phyloP scores from a whole-genome alignment of 495 filamentous ascomycete genomes.

The Saxophila tyrrhenica region DNA sequence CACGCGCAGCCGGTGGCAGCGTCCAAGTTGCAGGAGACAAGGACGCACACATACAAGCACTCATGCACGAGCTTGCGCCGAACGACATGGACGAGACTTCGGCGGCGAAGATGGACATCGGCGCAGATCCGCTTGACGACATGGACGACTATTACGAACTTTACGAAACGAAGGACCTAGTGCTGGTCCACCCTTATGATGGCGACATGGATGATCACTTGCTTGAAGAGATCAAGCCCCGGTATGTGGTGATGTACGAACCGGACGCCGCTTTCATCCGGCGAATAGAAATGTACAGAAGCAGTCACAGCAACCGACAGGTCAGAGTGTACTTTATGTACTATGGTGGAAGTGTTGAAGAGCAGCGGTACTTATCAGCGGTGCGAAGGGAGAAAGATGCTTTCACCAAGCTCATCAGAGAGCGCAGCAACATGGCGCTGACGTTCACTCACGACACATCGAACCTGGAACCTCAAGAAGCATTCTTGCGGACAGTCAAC shows the following conservation, averaged over 20 bases:
- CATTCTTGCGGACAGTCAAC: constrained; percentile 89
- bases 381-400: constrained; percentile 90
- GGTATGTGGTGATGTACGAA: constrained; percentile 98
- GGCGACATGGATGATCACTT: constrained; percentile 95
- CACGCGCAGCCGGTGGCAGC: constrained; percentile 50
- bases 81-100: constrained; percentile 46
- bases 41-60: constrained; percentile 55
- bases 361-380: constrained; percentile 83
- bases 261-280: constrained; percentile 93
- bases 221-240: constrained; percentile 81
- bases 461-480: constrained; percentile 71
- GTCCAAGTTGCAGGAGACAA: constrained; percentile 72
- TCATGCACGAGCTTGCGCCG: constrained; percentile 57
- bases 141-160: constrained; percentile 82
- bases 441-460: constrained; percentile 65
- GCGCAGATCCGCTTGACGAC: constrained; percentile 69
- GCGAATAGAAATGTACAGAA: constrained; percentile 88
- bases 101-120: constrained; percentile 58
- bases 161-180: constrained; percentile 80
- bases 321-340: constrained; percentile 93
- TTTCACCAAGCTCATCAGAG: constrained; percentile 84
- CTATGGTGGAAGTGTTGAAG: constrained; percentile 88
- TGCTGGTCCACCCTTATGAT: constrained; percentile 85
- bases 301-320: constrained; percentile 78
- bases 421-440: constrained; percentile 84